These are phyloP conservation scores for Pythium guiyangense DNA, from an alignment of 352 stramenopile genomes.

Conservation along the genomic window DNA sequence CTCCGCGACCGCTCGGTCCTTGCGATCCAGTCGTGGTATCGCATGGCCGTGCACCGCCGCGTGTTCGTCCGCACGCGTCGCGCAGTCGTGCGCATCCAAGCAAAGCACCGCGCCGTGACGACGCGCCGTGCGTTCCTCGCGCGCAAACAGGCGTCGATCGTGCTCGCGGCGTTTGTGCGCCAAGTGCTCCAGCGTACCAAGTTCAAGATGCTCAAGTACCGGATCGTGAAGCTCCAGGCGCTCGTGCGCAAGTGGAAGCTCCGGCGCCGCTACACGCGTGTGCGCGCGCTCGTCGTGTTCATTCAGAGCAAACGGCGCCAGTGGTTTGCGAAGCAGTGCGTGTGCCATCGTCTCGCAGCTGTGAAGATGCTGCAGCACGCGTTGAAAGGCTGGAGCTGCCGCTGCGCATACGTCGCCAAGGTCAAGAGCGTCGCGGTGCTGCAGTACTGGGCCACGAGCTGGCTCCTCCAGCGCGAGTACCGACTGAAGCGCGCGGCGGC, in stretches of 20 bases:
- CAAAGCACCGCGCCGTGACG: slow-evolving; percentile 32
- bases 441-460: slow-evolving; percentile 54
- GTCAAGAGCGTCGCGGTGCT: slow-evolving; percentile 23
- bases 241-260: slow-evolving; percentile 45
- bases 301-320: slow-evolving; percentile 49
- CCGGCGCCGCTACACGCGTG: slow-evolving; percentile 19
- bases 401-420: slow-evolving; percentile 35
- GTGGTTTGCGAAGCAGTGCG: slow-evolving; percentile 17
- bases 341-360: slow-evolving; percentile 20
- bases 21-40: slow-evolving; percentile 51
- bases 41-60: slow-evolving; percentile 34
- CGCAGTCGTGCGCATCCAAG: slow-evolving; percentile 42
- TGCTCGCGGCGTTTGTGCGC: slow-evolving; percentile 62
- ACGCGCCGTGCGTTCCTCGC: slow-evolving; percentile 39
- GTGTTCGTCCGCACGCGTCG: slow-evolving; percentile 22
- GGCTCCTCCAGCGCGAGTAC: slow-evolving; percentile 45
- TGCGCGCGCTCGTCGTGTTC: slow-evolving; percentile 25
- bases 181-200: slow-evolving; percentile 59
- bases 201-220: slow-evolving; percentile 59
- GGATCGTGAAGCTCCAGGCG: slow-evolving; percentile 63
- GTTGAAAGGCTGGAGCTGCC: slow-evolving; percentile 42
- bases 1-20: slow-evolving; percentile 32
- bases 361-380: slow-evolving; percentile 40
- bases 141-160: slow-evolving; percentile 48
- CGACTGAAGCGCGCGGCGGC: slow-evolving; percentile 20